These are phyloP conservation scores for Boletus albobrunnescens DNA, from an alignment of 1,284 basidiomycete genomes.

Conservation along the genomic window DNA sequence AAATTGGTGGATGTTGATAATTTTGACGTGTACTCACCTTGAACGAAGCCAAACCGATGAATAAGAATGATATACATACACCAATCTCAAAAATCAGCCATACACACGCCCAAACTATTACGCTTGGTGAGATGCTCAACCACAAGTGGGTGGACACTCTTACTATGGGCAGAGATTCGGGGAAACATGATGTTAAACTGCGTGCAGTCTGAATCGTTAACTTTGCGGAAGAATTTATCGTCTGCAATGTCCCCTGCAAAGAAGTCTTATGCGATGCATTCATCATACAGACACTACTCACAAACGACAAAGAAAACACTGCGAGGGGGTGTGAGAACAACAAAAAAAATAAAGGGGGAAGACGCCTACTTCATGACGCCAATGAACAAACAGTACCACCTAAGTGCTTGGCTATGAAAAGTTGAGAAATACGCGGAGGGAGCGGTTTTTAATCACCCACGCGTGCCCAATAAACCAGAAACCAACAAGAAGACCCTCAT, in stretches of 20 bases:
- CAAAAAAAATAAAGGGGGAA: not conserved
- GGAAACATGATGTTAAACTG: constrained; percentile 72
- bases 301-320: constrained; percentile 77
- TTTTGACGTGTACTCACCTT: constrained; percentile 43
- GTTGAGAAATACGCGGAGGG: constrained; percentile 1
- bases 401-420: constrained; percentile 48
- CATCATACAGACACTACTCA: constrained; percentile 35
- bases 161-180: constrained; percentile 61
- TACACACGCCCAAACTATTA: constrained; percentile 65
- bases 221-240: constrained; percentile 81
- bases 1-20: constrained; percentile 8
- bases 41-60: constrained; percentile 72
- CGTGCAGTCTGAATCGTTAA: constrained; percentile 78
- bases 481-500: constrained; percentile 72
- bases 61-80: constrained; percentile 62
- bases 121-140: constrained; percentile 5
- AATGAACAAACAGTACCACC: constrained; percentile 80
- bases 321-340: constrained; percentile 18
- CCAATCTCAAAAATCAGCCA: constrained; percentile 73
- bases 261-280: constrained; percentile 1
- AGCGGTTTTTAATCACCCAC: constrained; percentile 42
- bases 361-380: constrained; percentile 75
- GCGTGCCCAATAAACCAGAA: constrained; percentile 85
- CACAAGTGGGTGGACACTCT: not conserved
- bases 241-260: constrained; percentile 76